phyloP scores from a whole-genome alignment of 768 basidiomycete genomes.

The Xanthoconium stramineum region DNA sequence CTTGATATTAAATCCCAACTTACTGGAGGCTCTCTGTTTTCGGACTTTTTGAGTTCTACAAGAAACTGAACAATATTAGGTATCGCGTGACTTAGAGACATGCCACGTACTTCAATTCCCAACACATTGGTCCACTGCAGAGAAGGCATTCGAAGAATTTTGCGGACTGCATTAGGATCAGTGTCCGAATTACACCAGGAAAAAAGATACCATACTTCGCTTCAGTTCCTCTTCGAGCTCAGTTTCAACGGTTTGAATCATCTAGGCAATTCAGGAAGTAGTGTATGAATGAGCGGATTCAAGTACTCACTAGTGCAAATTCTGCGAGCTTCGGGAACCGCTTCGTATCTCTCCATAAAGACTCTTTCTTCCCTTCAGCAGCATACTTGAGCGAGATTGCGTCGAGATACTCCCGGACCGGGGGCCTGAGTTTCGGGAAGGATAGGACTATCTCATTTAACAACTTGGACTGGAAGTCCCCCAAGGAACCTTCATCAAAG shows the following conservation, averaged over 20 bases:
- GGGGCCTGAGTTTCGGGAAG: conserved; percentile 61
- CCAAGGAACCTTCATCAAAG: conserved; percentile 39
- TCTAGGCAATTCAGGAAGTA: conserved; percentile 38
- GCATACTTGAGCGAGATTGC: conserved; percentile 63
- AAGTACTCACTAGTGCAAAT: conserved; percentile 47
- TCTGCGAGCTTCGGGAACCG: conserved; percentile 57
- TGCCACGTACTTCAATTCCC: conserved; percentile 62
- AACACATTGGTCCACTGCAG: conserved; percentile 64
- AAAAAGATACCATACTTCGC: conserved; percentile 41
- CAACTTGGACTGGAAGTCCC: conserved; percentile 60
- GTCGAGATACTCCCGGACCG: conserved; percentile 50
- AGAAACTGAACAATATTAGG: conserved; percentile 52
- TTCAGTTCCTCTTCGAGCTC: conserved; percentile 76
- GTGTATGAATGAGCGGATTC: conserved; percentile 17
- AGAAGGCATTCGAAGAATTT: conserved; percentile 65
- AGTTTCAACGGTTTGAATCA: conserved; percentile 61
- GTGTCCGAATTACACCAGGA: not conserved
- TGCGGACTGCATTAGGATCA: conserved; percentile 52
- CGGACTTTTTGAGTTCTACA: conserved; percentile 70
- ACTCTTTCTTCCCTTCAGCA: conserved; percentile 59
- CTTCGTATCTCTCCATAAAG: conserved; percentile 61
- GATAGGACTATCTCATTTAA: conserved; percentile 68
- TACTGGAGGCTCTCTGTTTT: conserved; percentile 41
- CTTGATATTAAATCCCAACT: conserved; percentile 67
- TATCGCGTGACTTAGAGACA: not conserved